phyloP scores from a whole-genome alignment of 768 basidiomycete species.

The Naganishia kalamii region DNA sequence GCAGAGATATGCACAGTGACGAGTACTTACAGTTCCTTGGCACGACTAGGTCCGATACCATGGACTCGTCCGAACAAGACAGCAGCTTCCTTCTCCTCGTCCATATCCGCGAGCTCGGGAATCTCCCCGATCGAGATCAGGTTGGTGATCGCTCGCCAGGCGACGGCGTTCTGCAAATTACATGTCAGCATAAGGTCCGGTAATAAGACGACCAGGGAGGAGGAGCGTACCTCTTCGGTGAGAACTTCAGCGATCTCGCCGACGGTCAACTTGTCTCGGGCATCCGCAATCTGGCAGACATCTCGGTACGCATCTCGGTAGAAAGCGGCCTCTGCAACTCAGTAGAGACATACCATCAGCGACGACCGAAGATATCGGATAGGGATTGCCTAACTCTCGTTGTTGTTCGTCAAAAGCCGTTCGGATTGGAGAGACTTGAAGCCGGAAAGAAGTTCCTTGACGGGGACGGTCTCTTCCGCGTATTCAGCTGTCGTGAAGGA shows the following conservation, averaged over 20 bases:
- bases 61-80: conserved; percentile 36
- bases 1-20: neutral
- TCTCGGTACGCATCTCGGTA: conserved; percentile 26
- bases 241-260: conserved; percentile 36
- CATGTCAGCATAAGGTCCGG: neutral
- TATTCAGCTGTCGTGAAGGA: neutral
- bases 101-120: conserved; percentile 28
- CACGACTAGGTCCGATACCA: conserved; percentile 32
- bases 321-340: neutral
- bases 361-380: neutral
- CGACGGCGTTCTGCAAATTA: conserved; percentile 33
- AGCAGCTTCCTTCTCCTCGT: conserved; percentile 25
- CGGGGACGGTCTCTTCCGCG: neutral
- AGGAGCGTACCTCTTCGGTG: conserved; percentile 32
- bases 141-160: conserved; percentile 35
- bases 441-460: neutral
- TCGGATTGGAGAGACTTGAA: conserved; percentile 7
- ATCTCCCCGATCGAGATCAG: conserved; percentile 31
- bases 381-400: conserved; percentile 1
- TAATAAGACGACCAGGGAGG: neutral
- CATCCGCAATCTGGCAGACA: conserved; percentile 27
- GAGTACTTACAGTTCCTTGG: conserved; percentile 30
- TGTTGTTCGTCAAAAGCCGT: conserved; percentile 2
- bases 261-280: conserved; percentile 26
- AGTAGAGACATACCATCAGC: neutral